phyloP scores from a whole-genome alignment of 352 stramenopile genomes.

The Globisporangium echinulatum region DNA sequence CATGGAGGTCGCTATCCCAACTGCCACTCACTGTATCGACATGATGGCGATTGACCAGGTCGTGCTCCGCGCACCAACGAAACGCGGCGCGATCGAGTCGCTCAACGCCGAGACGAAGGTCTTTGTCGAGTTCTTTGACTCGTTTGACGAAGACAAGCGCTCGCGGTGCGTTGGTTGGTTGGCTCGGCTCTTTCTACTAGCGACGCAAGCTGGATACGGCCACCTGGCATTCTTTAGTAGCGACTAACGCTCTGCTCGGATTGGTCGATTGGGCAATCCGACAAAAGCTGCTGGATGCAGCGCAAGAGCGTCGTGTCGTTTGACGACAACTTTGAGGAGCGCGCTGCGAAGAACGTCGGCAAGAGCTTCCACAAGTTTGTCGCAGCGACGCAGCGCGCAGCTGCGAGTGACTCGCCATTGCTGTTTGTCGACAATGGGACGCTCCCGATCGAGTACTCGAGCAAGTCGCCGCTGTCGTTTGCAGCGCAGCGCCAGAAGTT shows the following conservation, averaged over 20 bases:
- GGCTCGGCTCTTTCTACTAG: background rate
- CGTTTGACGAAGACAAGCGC: constrained; percentile 65
- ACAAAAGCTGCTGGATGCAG: constrained; percentile 62
- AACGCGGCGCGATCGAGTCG: constrained; percentile 36
- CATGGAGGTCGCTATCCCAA: no score
- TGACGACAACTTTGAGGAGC: constrained; percentile 67
- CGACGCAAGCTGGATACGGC: background rate
- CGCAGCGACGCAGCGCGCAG: constrained; percentile 63
- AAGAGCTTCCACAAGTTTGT: constrained; percentile 76
- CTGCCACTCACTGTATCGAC: no score
- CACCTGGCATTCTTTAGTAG: no score
- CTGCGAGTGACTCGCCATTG: constrained; percentile 54
- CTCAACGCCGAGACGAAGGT: constrained; percentile 70
- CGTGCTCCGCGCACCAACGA: constrained; percentile 62
- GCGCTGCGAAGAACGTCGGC: constrained; percentile 71
- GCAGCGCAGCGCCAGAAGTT: constrained; percentile 39
- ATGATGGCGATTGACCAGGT: constrained; percentile 19
- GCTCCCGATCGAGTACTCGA: constrained; percentile 77
- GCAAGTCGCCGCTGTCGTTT: constrained; percentile 48
- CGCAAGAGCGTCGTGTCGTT: constrained; percentile 74
- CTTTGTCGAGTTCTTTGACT: constrained; percentile 81
- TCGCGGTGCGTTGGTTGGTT: constrained; percentile 22
- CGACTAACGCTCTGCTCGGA: no score
- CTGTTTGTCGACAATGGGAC: constrained; percentile 59
- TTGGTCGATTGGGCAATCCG: no score